phyloP scores from a whole-genome alignment of 129 eudicot genomes.

The Ambrosia trifida region DNA sequence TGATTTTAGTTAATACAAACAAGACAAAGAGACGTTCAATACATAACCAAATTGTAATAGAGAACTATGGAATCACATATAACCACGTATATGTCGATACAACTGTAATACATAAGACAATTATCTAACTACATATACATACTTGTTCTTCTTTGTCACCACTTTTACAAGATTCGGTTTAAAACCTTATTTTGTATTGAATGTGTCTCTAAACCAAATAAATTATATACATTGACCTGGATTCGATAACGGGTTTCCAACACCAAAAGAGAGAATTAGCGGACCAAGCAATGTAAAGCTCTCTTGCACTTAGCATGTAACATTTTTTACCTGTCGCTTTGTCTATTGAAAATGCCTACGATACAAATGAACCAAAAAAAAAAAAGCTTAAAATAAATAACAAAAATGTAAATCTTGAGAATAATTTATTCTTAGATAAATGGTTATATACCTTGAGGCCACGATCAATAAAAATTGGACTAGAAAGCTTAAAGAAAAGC shows the following conservation, averaged over 20 bases:
- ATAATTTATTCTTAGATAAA: too few relatives aligned
- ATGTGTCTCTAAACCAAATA: background rate
- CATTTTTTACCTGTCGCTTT: constrained; percentile 55
- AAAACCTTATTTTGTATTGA: too few relatives aligned
- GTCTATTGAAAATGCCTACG: constrained; percentile 52
- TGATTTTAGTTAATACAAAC: too few relatives aligned
- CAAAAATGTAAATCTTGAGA: background rate
- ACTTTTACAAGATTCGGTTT: too few relatives aligned
- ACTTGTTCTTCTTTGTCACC: too few relatives aligned
- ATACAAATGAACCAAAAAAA: background rate
- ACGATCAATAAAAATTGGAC: constrained; percentile 41
- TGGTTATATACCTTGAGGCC: constrained; percentile 41
- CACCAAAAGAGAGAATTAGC: constrained; percentile 56
- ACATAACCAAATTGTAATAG: too few relatives aligned
- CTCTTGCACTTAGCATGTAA: constrained; percentile 70
- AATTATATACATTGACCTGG: constrained; percentile 43
- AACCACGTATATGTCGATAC: too few relatives aligned
- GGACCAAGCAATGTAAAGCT: constrained; percentile 61
- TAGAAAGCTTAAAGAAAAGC: constrained; percentile 39
- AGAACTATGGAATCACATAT: too few relatives aligned
- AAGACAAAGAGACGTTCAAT: too few relatives aligned
- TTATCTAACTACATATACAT: too few relatives aligned
- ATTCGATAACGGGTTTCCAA: constrained; percentile 50
- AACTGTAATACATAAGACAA: too few relatives aligned
- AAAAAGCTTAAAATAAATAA: too few relatives aligned